phyloP scores from a whole-genome alignment of 2,329 filamentous ascomycete species.

The Cladosporium austrohemisphaericum region DNA sequence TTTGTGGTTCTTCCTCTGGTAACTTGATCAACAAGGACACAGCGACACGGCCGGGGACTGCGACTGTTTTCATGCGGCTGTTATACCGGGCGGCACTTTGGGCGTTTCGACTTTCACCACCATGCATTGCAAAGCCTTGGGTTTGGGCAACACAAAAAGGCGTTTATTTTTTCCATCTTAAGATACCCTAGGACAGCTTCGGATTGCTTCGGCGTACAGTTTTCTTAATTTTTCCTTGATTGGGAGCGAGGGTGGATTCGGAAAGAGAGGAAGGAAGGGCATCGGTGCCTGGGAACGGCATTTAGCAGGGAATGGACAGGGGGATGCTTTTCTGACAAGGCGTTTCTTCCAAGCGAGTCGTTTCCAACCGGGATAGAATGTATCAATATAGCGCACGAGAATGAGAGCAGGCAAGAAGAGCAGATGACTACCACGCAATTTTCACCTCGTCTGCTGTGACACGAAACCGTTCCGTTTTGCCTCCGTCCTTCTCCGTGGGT shows the following conservation, averaged over 20 bases:
- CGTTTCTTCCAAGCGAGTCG: neutral
- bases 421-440: slow-evolving; percentile 6
- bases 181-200: slow-evolving; percentile 15
- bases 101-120: neutral
- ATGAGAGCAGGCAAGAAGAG: neutral
- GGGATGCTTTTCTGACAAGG: neutral
- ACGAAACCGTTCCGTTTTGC: slow-evolving; percentile 3
- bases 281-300: neutral
- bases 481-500: slow-evolving; percentile 8
- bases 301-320: neutral
- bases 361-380: slow-evolving; percentile 4
- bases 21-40: too few relatives aligned
- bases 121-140: neutral
- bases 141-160: slow-evolving; percentile 9
- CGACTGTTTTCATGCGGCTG: slow-evolving; percentile 1
- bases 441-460: neutral
- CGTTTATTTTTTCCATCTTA: slow-evolving; percentile 12
- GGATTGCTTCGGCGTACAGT: slow-evolving; percentile 4
- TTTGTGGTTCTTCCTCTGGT: too few relatives aligned
- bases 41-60: too few relatives aligned
- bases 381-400: slow-evolving; percentile 9
- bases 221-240: neutral
- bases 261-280: neutral
- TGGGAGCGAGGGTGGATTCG: neutral
- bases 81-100: neutral